These are phyloP conservation scores for Dothideomycetidae sp. DNA, from an alignment of 2,329 filamentous ascomycete genomes.

Conservation along the genomic window DNA sequence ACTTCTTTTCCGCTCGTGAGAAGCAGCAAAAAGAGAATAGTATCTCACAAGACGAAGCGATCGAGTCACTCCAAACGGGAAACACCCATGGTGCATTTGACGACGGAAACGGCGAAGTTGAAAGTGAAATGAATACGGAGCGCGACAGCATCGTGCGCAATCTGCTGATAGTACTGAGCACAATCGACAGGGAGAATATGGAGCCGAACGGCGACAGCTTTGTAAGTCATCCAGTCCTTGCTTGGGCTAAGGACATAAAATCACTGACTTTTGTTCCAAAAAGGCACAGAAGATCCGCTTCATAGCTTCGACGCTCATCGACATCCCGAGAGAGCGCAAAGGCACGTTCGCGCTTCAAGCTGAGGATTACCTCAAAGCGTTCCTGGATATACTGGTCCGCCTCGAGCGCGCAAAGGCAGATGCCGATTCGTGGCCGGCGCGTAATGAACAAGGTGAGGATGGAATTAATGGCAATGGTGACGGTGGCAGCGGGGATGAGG, in stretches of 20 bases:
- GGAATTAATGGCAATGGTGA: neutral
- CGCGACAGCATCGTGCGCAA: conserved; percentile 70
- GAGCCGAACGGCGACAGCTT: conserved; percentile 55
- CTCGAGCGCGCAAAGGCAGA: conserved; percentile 45
- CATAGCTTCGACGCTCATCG: conserved; percentile 66
- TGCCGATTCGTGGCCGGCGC: conserved; percentile 20
- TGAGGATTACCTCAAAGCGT: conserved; percentile 56
- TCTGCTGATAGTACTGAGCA: conserved; percentile 58
- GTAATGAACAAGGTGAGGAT: neutral
- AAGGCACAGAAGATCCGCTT: conserved; percentile 75
- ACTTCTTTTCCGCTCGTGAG: conserved; percentile 66
- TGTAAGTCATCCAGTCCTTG: conserved; percentile 31
- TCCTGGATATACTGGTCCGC: conserved; percentile 60
- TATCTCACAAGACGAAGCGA: conserved; percentile 26
- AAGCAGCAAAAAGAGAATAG: conserved; percentile 37
- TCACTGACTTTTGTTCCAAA: conserved; percentile 19
- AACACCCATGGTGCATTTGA: conserved; percentile 25
- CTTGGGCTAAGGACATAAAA: conserved; percentile 5
- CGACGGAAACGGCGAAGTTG: conserved; percentile 33
- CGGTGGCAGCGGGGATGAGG: conserved; percentile 43
- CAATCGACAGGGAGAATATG: conserved; percentile 72
- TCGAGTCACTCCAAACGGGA: conserved; percentile 20
- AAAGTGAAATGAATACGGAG: conserved; percentile 56
- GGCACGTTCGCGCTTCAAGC: conserved; percentile 42
- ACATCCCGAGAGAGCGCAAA: conserved; percentile 41